Evolutionary conservation across 495 filamentous ascomycete species (phyloP).

Genomic region (Peziza echinospora): DNA sequence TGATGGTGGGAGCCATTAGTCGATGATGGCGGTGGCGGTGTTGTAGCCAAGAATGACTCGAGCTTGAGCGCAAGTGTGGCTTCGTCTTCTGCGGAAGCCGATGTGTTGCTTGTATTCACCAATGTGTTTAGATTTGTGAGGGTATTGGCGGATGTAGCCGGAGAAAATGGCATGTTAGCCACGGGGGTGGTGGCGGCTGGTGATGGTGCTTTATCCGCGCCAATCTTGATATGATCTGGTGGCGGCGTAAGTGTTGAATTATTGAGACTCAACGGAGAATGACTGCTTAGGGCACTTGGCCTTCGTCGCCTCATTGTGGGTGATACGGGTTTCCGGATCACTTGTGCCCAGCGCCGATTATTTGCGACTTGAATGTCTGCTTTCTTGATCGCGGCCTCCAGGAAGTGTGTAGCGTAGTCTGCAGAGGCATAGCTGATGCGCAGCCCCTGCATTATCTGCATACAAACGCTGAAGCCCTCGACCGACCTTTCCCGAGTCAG

Average conservation of each 20-base stretch:
- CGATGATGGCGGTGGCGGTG: conserved; percentile 12
- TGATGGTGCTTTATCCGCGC: not conserved
- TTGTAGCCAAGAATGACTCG: conserved; percentile 17
- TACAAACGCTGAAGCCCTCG: conserved; percentile 63
- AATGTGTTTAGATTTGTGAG: not conserved
- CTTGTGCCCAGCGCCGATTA: conserved; percentile 4
- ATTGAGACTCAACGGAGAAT: not conserved
- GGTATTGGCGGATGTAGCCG: not conserved
- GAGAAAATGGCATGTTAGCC: not conserved
- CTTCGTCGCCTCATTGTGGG: not conserved
- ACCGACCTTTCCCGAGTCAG: conserved; percentile 44
- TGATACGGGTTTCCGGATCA: not conserved
- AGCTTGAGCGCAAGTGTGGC: conserved; percentile 17
- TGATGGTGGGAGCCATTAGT: conserved; percentile 9
- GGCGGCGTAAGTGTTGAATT: not conserved
- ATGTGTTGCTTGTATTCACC: not conserved
- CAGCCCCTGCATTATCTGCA: conserved; percentile 59
- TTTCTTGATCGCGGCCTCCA: conserved; percentile 65
- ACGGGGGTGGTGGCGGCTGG: not conserved
- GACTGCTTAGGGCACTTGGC: not conserved
- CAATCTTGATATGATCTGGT: not conserved
- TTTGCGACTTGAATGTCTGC: conserved; percentile 37
- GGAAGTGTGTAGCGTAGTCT: conserved; percentile 65
- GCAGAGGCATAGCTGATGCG: conserved; percentile 71
- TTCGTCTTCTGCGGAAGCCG: conserved; percentile 2